phyloP scores from a whole-genome alignment of 2,329 filamentous ascomycete species.

The Cytospora piceicola region DNA sequence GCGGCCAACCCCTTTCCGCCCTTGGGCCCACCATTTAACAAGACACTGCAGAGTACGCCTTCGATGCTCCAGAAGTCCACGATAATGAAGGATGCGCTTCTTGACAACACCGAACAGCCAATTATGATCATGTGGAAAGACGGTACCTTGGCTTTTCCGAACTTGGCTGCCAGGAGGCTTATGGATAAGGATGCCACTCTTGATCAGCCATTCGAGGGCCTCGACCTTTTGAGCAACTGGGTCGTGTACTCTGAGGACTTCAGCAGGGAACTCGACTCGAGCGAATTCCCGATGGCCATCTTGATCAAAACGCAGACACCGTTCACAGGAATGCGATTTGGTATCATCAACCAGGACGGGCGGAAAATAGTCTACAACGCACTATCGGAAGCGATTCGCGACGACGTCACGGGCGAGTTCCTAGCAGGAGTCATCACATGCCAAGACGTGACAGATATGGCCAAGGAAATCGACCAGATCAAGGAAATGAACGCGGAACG shows the following conservation, averaged over 20 bases:
- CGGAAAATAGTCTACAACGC: conserved; percentile 65
- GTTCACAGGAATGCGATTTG: conserved; percentile 63
- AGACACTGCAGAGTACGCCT: conserved; percentile 59
- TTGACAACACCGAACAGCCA: conserved; percentile 75
- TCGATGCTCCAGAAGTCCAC: conserved; percentile 74
- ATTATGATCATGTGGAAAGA: conserved; percentile 83
- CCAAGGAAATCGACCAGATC: conserved; percentile 70
- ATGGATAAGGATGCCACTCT: conserved; percentile 49
- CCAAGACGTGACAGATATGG: conserved; percentile 72
- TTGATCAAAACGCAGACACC: conserved; percentile 64
- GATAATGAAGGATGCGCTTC: conserved; percentile 75
- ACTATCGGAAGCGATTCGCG: conserved; percentile 68
- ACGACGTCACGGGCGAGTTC: conserved; percentile 71
- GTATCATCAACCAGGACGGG: conserved; percentile 60
- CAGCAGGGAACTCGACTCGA: conserved; percentile 55
- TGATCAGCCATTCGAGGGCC: conserved; percentile 49
- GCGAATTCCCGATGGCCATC: conserved; percentile 69
- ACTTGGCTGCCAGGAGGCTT: conserved; percentile 64
- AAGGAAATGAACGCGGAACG: conserved; percentile 72
- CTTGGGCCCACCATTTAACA: conserved; percentile 64
- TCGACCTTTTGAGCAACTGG: conserved; percentile 64
- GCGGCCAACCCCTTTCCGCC: conserved; percentile 67
- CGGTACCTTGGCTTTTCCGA: conserved; percentile 73
- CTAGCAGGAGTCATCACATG: conserved; percentile 73
- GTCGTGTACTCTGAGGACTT: conserved; percentile 70